Evolutionary conservation across 2,329 filamentous ascomycete species (phyloP).

Genomic region (Tolypocladium guangdongense): DNA sequence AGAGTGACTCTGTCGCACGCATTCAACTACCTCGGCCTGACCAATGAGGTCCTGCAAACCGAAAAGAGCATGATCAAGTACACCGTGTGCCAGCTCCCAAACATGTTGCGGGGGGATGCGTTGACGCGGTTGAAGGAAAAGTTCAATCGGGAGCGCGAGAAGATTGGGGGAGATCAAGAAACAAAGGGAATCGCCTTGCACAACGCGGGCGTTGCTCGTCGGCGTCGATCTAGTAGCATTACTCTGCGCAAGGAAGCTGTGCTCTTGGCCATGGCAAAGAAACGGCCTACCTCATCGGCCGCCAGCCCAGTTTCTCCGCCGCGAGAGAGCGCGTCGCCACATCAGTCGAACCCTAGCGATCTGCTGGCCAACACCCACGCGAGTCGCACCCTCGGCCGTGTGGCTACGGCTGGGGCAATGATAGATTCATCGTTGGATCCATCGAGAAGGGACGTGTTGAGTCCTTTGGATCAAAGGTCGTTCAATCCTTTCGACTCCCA

Average conservation of each 20-base stretch:
- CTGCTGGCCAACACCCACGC: conserved; percentile 68
- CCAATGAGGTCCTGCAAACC: conserved; percentile 81
- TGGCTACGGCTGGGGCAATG: conserved; percentile 8
- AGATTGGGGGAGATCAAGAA: conserved; percentile 68
- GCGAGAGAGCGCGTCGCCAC: conserved; percentile 29
- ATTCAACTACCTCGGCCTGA: conserved; percentile 87
- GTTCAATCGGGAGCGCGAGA: conserved; percentile 74
- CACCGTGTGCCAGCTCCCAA: conserved; percentile 83
- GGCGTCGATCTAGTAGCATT: conserved; percentile 62
- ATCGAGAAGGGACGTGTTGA: conserved; percentile 24
- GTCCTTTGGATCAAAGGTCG: conserved; percentile 37
- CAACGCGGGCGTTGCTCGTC: conserved; percentile 56
- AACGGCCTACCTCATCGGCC: conserved; percentile 32
- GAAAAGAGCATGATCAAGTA: conserved; percentile 92
- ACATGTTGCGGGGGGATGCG: conserved; percentile 75
- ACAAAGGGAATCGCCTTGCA: conserved; percentile 88
- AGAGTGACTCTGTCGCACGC: conserved; percentile 90
- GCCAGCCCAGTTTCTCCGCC: conserved; percentile 28
- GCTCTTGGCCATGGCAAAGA: conserved; percentile 51
- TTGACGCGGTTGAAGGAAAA: conserved; percentile 84
- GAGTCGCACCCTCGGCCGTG: conserved; percentile 47
- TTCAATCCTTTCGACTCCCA: conserved; percentile 48
- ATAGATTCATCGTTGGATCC: conserved; percentile 7
- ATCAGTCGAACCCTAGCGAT: conserved; percentile 61
- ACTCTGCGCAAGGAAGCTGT: conserved; percentile 70